A percentile compares a stretch with the other conserved stretches of the same genome.
These are phyloP conservation scores for Asterionellopsis glacialis DNA, from an alignment of 108 stramenopile genomes.

Conservation along the genomic window DNA sequence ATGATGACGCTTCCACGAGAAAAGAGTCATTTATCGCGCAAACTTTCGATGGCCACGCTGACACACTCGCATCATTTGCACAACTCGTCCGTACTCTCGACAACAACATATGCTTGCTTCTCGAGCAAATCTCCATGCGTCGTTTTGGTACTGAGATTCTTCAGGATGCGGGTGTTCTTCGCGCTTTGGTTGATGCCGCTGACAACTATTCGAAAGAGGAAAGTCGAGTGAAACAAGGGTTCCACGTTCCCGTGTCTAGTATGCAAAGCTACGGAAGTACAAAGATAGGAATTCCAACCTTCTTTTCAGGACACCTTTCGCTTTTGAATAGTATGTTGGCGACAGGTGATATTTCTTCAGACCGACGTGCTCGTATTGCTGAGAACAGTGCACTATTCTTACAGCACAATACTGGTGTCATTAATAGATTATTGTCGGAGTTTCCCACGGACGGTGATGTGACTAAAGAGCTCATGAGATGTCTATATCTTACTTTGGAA, in stretches of 20 bases:
- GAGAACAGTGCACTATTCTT: neutral
- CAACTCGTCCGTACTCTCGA: conserved; percentile 33
- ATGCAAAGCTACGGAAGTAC: conserved; percentile 7
- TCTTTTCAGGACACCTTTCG: conserved; percentile 29
- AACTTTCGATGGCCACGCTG: conserved; percentile 10
- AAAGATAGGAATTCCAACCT: conserved; percentile 21
- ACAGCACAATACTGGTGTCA: neutral
- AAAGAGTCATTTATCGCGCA: conserved; percentile 14
- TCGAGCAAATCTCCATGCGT: conserved; percentile 40
- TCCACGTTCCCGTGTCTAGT: neutral
- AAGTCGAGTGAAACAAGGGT: neutral
- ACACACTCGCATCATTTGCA: conserved; percentile 18
- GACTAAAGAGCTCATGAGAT: neutral
- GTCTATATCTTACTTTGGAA: neutral
- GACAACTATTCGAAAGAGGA: conserved; percentile 31
- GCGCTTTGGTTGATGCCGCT: conserved; percentile 35
- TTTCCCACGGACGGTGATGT: neutral
- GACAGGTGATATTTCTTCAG: neutral
- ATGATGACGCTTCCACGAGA: conserved; percentile 5
- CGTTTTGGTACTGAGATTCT: conserved; percentile 39
- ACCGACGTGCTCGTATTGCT: neutral
- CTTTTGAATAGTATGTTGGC: conserved; percentile 24
- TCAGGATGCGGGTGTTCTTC: conserved; percentile 34
- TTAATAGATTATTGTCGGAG: neutral
- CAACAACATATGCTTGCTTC: conserved; percentile 34